Percentiles rank a stretch among this genome's conserved stretches.
Evolutionary conservation across 2,329 filamentous ascomycete genomes (phyloP).

Genomic region (Alternaria arborescens): DNA sequence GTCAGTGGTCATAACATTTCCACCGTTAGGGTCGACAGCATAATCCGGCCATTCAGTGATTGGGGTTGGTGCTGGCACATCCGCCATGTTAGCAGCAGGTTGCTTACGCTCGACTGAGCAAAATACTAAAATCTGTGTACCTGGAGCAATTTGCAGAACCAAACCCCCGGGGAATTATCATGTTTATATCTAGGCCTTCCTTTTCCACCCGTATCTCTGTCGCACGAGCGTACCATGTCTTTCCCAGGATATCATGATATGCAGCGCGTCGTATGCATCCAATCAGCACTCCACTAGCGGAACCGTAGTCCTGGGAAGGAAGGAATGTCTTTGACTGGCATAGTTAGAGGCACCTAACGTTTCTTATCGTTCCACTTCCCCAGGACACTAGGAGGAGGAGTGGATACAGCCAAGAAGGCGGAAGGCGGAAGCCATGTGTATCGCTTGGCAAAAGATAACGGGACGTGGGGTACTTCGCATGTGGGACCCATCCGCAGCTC

Average conservation of each 20-base stretch:
- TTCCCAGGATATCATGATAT: constrained; percentile 13
- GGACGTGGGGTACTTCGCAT: constrained; percentile 27
- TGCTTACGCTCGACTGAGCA: not conserved
- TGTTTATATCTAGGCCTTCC: constrained; percentile 1
- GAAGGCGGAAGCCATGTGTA: constrained; percentile 29
- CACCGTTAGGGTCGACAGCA: constrained; percentile 51
- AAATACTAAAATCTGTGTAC: not conserved
- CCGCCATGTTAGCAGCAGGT: constrained; percentile 29
- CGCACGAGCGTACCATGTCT: not conserved
- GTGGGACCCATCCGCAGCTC: not conserved
- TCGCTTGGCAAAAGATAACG: constrained; percentile 46
- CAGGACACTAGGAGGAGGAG: constrained; percentile 27
- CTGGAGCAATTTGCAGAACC: not conserved
- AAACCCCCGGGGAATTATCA: not conserved
- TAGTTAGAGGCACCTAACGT: constrained; percentile 20
- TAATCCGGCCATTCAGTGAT: constrained; percentile 57
- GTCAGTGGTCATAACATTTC: constrained; percentile 56
- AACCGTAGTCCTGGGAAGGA: constrained; percentile 14
- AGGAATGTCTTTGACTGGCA: constrained; percentile 22
- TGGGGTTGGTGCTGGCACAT: constrained; percentile 39
- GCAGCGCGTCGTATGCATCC: constrained; percentile 3
- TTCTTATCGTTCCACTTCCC: constrained; percentile 37
- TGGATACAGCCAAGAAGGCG: constrained; percentile 30
- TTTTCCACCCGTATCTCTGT: constrained; percentile 20
- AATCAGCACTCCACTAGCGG: not conserved